Base-by-base conservation (phyloP, 1,139 yeast species). In the Kluyveromyces sp. region DNA sequence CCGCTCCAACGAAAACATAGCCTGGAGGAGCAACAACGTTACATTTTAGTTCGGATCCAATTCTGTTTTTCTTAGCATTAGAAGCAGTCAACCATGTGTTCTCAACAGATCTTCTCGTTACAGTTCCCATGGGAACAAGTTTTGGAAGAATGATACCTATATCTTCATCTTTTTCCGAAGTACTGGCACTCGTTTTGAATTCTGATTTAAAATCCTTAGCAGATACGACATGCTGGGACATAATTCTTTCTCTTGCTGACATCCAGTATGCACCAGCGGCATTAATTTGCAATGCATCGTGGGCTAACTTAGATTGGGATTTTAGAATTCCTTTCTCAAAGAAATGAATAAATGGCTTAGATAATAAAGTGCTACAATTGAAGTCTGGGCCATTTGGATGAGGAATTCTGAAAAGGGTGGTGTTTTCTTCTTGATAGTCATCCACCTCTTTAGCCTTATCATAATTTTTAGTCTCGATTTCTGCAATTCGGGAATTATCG, bases 21-120 rank as follows among this genome's bases (percentile, higher is more conserved):
- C 97, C 97, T 3, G 76, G 69, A 0, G 99, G 99, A 0, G 97
- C 97, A 50, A 75, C 72, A 4, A 94, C 71, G 71, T 88, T 79
- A 0, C 97, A 80, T 64, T 94, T 94, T 50, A 92, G 71, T 61
- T 94, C 99, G 1, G 97, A 89, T 0, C 99, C 99, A 42, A 94
- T 79, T 50, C 97, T 70, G 46, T 78, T 78, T 54, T 71, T 71
- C 59, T 94, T 94, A 1, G 96, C 95, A 66, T 94, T 94, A 1
- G 97, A 86, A 0, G 98, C 98, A 0, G 98, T 92, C 35, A 94
- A 69, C 99, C 99, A 92, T 0, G 97, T 88, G 53, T 87, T 89
- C 65, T 94, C 99, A 1, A 95, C 96, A 1, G 98, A 97, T 52
- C 99, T 74, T 56, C 98, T 73, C 0, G 99, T 94, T 7, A 94